phyloP scores from a whole-genome alignment of 768 basidiomycete species.

The Boletus subparvulus region DNA sequence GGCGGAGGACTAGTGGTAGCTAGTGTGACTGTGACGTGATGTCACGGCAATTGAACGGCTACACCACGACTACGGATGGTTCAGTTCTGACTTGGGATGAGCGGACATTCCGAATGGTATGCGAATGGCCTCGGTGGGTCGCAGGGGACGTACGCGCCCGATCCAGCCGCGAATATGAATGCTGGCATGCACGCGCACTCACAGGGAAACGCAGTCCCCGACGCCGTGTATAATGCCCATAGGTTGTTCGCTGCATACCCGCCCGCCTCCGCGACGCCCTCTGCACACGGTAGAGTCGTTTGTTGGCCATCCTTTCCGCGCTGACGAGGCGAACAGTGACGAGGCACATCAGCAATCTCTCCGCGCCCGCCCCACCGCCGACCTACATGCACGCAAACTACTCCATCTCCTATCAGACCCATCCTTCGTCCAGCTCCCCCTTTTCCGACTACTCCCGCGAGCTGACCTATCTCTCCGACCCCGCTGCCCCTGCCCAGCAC shows the following conservation, averaged over 20 bases:
- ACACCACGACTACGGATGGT: background rate
- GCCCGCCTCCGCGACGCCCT: constrained; percentile 73
- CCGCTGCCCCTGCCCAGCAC: constrained; percentile 44
- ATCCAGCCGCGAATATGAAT: constrained; percentile 3
- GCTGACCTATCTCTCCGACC: constrained; percentile 52
- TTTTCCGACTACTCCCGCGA: constrained; percentile 72
- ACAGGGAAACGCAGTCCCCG: constrained; percentile 29
- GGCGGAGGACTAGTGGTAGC: constrained; percentile 40
- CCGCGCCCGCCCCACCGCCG: constrained; percentile 56
- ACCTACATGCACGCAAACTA: constrained; percentile 58
- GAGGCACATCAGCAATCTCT: constrained; percentile 61
- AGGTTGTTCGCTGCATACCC: constrained; percentile 67
- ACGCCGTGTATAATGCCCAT: constrained; percentile 68
- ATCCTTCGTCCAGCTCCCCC: constrained; percentile 45
- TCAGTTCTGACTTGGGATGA: constrained; percentile 23
- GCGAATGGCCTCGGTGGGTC: constrained; percentile 16
- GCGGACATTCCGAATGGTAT: constrained; percentile 26
- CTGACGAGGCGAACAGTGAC: constrained; percentile 49
- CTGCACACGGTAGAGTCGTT: constrained; percentile 58
- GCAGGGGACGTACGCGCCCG: constrained; percentile 14
- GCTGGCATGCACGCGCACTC: constrained; percentile 1
- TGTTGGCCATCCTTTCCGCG: background rate
- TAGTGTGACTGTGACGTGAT: constrained; percentile 23
- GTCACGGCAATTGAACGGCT: constrained; percentile 13
- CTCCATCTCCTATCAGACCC: constrained; percentile 28